Conservation (phyloP, 2,329 filamentous ascomycete genomes). For the Ascochyta lentis region DNA sequence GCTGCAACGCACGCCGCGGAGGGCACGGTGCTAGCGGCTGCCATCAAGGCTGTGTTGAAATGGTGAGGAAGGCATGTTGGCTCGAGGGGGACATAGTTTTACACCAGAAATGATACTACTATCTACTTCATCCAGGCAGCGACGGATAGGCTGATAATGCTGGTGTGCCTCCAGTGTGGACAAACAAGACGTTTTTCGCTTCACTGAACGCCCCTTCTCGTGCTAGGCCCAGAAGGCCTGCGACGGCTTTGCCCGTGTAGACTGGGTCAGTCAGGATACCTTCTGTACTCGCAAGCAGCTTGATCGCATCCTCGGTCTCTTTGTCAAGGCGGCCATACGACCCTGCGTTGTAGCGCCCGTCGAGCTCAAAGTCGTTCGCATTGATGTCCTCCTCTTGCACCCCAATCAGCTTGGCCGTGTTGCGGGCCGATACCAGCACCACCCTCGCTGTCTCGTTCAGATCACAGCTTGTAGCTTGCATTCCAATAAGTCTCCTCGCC, state of each 20-base stretch:
- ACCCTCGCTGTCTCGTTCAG: constrained; percentile 6
- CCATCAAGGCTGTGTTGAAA: constrained; percentile 26
- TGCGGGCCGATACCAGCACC: background rate
- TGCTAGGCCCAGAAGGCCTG: constrained; percentile 4
- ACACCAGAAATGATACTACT: no score
- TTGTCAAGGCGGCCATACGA: constrained; percentile 6
- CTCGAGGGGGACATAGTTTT: no score
- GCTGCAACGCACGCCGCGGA: constrained; percentile 48
- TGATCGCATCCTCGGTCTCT: constrained; percentile 4
- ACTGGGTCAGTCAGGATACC: constrained; percentile 13
- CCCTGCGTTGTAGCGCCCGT: constrained; percentile 7
- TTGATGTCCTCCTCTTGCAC: constrained; percentile 1
- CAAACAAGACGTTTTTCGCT: constrained; percentile 6
- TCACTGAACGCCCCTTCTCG: constrained; percentile 3
- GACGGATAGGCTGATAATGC: constrained; percentile 10
- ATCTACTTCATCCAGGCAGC: background rate
- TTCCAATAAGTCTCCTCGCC: background rate
- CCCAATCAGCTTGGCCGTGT: constrained; percentile 3
- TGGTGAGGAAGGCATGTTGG: constrained; percentile 20
- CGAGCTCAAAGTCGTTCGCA: constrained; percentile 5
- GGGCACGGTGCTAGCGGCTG: constrained; percentile 43
- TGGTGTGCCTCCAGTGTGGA: constrained; percentile 12
- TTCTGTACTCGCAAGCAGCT: constrained; percentile 5
- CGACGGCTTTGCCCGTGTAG: constrained; percentile 13
- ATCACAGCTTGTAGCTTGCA: constrained; percentile 13